These are phyloP conservation scores for Cruciata laevipes DNA, from an alignment of 257 asterid species.

Conservation along the genomic window DNA sequence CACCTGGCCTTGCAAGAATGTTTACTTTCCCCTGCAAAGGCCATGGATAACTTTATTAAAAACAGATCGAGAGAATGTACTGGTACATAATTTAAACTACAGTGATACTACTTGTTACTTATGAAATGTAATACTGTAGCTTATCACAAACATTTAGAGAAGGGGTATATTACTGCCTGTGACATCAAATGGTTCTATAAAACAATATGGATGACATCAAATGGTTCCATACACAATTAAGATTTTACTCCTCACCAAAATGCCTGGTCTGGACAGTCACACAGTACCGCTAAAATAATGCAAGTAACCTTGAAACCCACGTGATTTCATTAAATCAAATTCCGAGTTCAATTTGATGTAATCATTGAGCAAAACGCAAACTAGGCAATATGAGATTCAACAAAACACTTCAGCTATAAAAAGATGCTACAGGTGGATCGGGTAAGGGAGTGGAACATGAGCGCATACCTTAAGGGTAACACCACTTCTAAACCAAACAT, in stretches of 20 bases:
- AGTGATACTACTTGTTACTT: neutral
- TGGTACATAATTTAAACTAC: neutral
- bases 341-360: neutral
- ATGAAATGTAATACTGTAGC: neutral
- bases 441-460: neutral
- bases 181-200: neutral
- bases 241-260: conserved; percentile 1
- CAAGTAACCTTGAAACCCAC: no score
- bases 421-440: neutral
- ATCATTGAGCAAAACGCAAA: neutral
- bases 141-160: neutral
- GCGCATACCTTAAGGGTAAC: conserved; percentile 64
- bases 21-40: conserved; percentile 56
- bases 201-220: no score
- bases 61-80: neutral
- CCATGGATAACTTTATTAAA: conserved; percentile 3
- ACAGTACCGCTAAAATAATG: neutral
- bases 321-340: neutral
- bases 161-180: neutral
- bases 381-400: neutral
- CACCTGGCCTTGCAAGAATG: conserved; percentile 43
- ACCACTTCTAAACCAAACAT: conserved; percentile 80
- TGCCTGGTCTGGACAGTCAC: neutral
- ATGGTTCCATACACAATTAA: neutral
- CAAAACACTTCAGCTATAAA: neutral